These are phyloP conservation scores for Symbiodinium natans DNA, from an alignment of 73 alveolate genomes.

Conservation along the genomic window DNA sequence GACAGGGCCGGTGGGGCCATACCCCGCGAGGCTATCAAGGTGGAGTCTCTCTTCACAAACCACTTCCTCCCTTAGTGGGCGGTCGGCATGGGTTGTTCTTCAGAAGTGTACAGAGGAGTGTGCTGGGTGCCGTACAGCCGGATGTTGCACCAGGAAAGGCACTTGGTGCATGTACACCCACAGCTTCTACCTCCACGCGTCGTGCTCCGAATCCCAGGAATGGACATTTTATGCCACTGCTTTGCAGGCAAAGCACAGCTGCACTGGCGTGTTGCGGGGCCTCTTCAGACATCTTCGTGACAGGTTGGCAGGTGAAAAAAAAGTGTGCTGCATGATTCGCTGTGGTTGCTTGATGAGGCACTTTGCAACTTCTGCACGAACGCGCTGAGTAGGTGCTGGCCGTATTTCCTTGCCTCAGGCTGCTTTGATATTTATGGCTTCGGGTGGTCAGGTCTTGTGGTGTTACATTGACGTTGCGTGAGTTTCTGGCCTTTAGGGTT, in stretches of 20 bases:
- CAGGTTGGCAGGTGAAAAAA: too few species aligned
- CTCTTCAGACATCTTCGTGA: too few species aligned
- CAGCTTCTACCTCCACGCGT: neutral
- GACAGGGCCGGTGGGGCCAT: slow-evolving; percentile 4
- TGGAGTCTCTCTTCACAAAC: neutral
- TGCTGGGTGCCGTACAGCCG: neutral
- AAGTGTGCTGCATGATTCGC: too few species aligned
- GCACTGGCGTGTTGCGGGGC: neutral
- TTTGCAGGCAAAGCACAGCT: neutral
- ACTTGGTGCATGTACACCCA: too few species aligned
- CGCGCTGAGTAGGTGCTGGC: too few species aligned
- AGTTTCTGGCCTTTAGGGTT: too few species aligned
- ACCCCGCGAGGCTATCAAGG: neutral
- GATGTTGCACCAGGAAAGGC: neutral
- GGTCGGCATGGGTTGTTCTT: neutral
- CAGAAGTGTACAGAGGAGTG: neutral
- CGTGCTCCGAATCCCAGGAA: neutral
- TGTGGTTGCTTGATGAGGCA: too few species aligned
- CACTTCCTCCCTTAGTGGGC: neutral
- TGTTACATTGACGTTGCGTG: too few species aligned
- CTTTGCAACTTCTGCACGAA: too few species aligned
- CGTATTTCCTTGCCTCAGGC: too few species aligned
- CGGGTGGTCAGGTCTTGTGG: too few species aligned
- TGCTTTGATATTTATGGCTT: too few species aligned
- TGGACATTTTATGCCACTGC: neutral